A percentile compares a stretch with the other conserved stretches of the same genome.
Conservation (phyloP, 2,329 filamentous ascomycete genomes). For the Geoglossum cookeanum region DNA sequence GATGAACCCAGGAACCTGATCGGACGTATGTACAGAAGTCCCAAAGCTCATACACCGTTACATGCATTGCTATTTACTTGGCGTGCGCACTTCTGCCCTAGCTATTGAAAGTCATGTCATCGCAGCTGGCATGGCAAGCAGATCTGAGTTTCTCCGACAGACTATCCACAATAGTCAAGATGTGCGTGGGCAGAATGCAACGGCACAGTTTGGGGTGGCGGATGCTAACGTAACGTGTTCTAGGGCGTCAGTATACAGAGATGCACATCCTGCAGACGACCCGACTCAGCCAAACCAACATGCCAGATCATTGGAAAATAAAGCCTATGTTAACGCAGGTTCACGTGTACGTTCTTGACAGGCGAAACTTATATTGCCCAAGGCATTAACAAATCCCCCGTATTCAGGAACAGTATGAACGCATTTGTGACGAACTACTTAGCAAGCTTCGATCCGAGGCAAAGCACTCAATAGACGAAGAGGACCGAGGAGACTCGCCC, state of each 20-base stretch:
- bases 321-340: constrained; percentile 28
- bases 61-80: background rate
- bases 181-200: constrained; percentile 21
- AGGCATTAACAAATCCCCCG: background rate
- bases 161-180: constrained; percentile 25
- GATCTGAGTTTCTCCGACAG: constrained; percentile 26
- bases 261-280: constrained; percentile 22
- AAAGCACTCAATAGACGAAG: constrained; percentile 13
- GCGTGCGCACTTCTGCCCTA: background rate
- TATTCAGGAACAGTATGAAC: constrained; percentile 36
- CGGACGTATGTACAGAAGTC: background rate
- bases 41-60: background rate
- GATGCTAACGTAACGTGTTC: background rate
- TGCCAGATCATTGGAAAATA: constrained; percentile 48
- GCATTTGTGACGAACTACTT: constrained; percentile 22
- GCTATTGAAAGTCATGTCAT: constrained; percentile 6
- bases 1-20: background rate
- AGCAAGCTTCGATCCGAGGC: constrained; percentile 17
- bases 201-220: constrained; percentile 15
- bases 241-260: constrained; percentile 1
- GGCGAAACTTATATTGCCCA: constrained; percentile 15
- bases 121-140: constrained; percentile 20
- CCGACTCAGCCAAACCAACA: constrained; percentile 30
- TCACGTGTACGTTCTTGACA: constrained; percentile 18
- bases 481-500: constrained; percentile 9